phyloP scores from a whole-genome alignment of 202 grass and related monocot genomes.

The Elaeis oleifera region DNA sequence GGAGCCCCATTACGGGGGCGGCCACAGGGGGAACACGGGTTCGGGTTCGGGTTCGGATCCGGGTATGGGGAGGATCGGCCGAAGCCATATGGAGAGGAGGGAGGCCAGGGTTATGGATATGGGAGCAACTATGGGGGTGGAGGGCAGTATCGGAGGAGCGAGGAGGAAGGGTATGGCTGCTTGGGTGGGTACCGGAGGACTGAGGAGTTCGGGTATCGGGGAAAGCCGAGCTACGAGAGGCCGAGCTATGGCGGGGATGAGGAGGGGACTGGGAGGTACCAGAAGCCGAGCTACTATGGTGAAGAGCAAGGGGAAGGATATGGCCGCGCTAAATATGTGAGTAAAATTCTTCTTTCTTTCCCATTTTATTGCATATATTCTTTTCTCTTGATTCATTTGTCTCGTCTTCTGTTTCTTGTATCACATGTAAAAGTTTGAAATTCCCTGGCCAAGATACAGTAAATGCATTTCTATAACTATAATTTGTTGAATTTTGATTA shows the following conservation, averaged over 20 bases:
- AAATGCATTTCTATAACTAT: no score
- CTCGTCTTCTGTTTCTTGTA: no score
- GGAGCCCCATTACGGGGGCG: slow-evolving; percentile 5
- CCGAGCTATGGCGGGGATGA: slow-evolving; percentile 37
- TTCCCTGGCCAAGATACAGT: no score
- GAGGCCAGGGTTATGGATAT: slow-evolving; percentile 13
- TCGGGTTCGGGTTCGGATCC: background rate
- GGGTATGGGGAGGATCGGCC: background rate
- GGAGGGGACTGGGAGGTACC: slow-evolving; percentile 9
- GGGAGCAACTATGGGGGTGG: slow-evolving; percentile 11
- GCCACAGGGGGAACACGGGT: background rate
- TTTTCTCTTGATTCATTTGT: no score
- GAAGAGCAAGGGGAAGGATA: slow-evolving; percentile 31
- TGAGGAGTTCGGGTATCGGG: slow-evolving; percentile 6
- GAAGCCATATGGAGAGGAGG: slow-evolving; percentile 4
- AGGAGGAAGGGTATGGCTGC: slow-evolving; percentile 27
- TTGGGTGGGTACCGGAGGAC: background rate
- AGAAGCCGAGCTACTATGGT: slow-evolving; percentile 8
- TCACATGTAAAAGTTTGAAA: no score
- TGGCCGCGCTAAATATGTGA: slow-evolving; percentile 61
- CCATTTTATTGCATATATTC: no score
- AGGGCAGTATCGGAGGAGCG: slow-evolving; percentile 6
- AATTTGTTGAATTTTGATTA: no score
- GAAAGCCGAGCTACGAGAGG: slow-evolving; percentile 28
- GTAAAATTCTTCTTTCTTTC: background rate